phyloP scores from a whole-genome alignment of 2,329 filamentous ascomycete genomes.

The Beauveria asiatica region DNA sequence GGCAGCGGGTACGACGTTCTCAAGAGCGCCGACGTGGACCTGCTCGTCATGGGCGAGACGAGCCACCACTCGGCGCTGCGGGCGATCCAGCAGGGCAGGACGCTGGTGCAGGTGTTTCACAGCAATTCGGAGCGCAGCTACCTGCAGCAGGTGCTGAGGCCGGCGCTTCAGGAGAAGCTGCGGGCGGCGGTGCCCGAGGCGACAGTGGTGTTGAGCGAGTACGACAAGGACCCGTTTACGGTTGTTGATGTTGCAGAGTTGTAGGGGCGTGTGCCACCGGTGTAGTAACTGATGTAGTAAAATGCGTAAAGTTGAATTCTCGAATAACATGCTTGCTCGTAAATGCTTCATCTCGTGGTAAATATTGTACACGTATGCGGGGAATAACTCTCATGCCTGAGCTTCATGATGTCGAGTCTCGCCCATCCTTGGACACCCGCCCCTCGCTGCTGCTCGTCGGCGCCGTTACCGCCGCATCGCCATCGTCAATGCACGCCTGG shows the following conservation, averaged over 20 bases:
- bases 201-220: constrained; percentile 65
- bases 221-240: constrained; percentile 81
- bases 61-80: constrained; percentile 86
- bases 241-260: constrained; percentile 50
- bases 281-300: neutral
- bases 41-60: constrained; percentile 88
- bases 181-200: constrained; percentile 40
- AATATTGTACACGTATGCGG: neutral
- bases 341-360: neutral
- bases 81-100: constrained; percentile 74
- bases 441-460: constrained; percentile 1
- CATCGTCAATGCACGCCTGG: constrained; percentile 43
- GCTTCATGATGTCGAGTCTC: constrained; percentile 3
- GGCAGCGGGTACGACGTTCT: constrained; percentile 78
- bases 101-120: constrained; percentile 81
- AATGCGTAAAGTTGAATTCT: neutral
- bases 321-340: neutral
- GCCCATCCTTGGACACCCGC: constrained; percentile 16
- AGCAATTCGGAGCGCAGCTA: constrained; percentile 88
- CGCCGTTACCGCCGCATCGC: constrained; percentile 37
- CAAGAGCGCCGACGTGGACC: constrained; percentile 59
- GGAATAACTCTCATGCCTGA: neutral
- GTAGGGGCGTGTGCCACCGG: constrained; percentile 11
- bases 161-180: constrained; percentile 53
- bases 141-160: constrained; percentile 60